phyloP scores from a whole-genome alignment of 768 basidiomycete genomes.

The Boletus coccyginus region DNA sequence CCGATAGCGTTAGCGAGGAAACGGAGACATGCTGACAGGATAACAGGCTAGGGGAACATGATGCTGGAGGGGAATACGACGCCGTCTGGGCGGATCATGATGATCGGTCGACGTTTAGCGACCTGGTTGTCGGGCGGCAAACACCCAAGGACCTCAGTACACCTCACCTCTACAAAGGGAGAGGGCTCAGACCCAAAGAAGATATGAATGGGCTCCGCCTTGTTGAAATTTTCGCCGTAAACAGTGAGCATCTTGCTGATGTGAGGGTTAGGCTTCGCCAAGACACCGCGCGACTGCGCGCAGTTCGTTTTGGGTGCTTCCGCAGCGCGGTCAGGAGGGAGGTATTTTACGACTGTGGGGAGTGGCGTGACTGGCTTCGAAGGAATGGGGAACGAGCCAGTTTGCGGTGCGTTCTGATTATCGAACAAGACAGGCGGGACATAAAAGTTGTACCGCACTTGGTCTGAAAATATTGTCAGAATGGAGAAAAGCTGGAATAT shows the following conservation, averaged over 20 bases:
- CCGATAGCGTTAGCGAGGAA: constrained; percentile 22
- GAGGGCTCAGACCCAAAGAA: constrained; percentile 88
- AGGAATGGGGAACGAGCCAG: constrained; percentile 73
- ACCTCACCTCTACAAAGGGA: constrained; percentile 84
- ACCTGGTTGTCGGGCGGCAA: constrained; percentile 69
- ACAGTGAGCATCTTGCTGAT: constrained; percentile 79
- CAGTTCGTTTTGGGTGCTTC: constrained; percentile 78
- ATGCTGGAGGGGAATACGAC: constrained; percentile 83
- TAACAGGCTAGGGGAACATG: constrained; percentile 65
- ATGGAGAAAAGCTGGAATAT: constrained; percentile 2
- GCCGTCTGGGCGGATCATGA: constrained; percentile 81
- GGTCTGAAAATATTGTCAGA: constrained; percentile 49
- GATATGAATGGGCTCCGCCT: constrained; percentile 74
- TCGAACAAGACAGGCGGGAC: constrained; percentile 84
- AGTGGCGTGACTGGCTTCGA: constrained; percentile 83
- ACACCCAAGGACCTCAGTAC: constrained; percentile 82
- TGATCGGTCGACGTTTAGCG: constrained; percentile 71
- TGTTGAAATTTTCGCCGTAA: constrained; percentile 87
- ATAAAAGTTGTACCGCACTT: constrained; percentile 92
- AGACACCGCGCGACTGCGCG: constrained; percentile 58
- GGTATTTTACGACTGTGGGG: constrained; percentile 86
- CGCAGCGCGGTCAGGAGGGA: constrained; percentile 83
- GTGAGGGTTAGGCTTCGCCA: constrained; percentile 77
- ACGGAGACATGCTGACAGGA: constrained; percentile 16
- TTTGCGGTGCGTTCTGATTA: constrained; percentile 69